Base-by-base conservation (phyloP, 1,284 basidiomycete genomes). In the Stygiomarasmius scandens region DNA sequence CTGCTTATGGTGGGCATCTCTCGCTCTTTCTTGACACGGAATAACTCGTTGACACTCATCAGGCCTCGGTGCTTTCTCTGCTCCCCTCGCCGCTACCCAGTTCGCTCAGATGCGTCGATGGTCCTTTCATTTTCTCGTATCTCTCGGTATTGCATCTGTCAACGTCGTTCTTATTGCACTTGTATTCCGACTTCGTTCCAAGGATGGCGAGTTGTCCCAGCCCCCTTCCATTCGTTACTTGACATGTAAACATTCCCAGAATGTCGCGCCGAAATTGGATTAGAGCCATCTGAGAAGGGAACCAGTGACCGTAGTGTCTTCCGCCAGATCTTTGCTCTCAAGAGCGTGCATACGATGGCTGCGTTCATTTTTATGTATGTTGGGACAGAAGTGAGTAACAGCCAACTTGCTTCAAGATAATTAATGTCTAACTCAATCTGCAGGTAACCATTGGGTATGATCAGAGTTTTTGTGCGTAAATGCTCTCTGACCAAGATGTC, bases 81-180 rank as follows among this genome's bases (percentile, higher is more conserved):
- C 78, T 2, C 81, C 82, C 0, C 71, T 83, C 11, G 70, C 77
- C 3, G 71, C 81, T 0, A 84, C 82, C 0, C 76, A 79, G 47
- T 83, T 83, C 58, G 66, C 78, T 0, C 67, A 70, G 49, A 54
- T 70, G 11, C 61, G 32, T 4, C 66, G 65, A 45, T 79, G 78
- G 72, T 82, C 81, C 19, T 79, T 77, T 63, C 81, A 85, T 63
- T 87, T 80, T 64, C 68, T 83, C 3, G 71, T 71, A 10, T 83
- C 82, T 0, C 69, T 85, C 2, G 81, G 75, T 1, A 61, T 86
- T n/a, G 78, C 81, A 0, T 44, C 77, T 3, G 48, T 70, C 19
- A 83, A 80, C 53, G 66, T 70, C 0, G 25, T 72, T 2, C 19
- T 72, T 10, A 65, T 84, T 2, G 47, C 76, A 9, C 54, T 68